Evolutionary conservation across 1,139 yeast genomes (phyloP).

Genomic region (Arxiozyma heterogenica): DNA sequence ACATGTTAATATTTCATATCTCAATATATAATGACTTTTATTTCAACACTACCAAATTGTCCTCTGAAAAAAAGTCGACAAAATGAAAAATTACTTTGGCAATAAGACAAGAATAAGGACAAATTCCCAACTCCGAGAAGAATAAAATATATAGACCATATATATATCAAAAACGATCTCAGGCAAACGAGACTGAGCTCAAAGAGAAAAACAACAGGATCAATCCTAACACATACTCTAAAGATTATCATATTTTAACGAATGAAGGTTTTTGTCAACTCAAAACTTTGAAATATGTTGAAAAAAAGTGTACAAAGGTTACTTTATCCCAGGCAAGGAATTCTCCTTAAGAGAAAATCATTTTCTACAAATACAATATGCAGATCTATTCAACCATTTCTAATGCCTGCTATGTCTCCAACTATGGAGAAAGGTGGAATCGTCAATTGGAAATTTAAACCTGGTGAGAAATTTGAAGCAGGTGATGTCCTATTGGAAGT

Average conservation of each 20-base stretch:
- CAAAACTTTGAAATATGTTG: not conserved
- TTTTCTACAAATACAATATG: constrained; percentile 3
- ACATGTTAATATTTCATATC: not conserved
- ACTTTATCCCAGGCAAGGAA: not conserved
- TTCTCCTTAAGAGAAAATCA: not conserved
- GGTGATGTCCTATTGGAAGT: constrained; percentile 87
- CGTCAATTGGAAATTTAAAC: constrained; percentile 82
- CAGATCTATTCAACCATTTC: constrained; percentile 48
- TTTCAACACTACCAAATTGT: not conserved
- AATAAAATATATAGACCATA: too few relatives aligned
- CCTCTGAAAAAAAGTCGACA: not conserved
- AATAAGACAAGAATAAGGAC: too few relatives aligned
- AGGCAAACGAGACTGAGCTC: not conserved
- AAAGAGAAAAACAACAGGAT: not conserved
- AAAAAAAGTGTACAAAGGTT: not conserved
- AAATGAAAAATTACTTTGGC: not conserved
- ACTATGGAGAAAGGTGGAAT: constrained; percentile 98
- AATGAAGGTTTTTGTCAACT: too few relatives aligned
- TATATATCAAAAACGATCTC: too few relatives aligned
- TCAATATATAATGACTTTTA: too few relatives aligned
- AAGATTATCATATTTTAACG: too few relatives aligned
- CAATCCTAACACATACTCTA: not conserved
- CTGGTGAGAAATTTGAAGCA: constrained; percentile 66
- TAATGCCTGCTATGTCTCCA: constrained; percentile 98
- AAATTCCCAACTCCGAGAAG: not conserved